phyloP scores from a whole-genome alignment of 371 early-diverging fungal species.

The Actinomucor elegans region DNA sequence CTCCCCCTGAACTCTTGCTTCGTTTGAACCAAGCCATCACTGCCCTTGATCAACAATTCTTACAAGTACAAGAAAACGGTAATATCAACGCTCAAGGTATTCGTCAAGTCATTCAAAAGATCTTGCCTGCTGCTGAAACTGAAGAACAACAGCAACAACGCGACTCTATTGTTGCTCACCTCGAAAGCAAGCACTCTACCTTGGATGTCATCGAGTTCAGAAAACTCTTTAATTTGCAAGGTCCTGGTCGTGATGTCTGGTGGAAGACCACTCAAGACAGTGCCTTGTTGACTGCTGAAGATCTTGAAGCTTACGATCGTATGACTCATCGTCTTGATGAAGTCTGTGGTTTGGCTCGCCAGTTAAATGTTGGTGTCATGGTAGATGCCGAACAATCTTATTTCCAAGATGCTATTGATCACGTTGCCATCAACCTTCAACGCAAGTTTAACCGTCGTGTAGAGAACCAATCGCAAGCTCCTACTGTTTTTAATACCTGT shows the following conservation, averaged over 20 bases:
- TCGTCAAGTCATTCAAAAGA: slow-evolving; percentile 18
- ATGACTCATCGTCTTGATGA: slow-evolving; percentile 65
- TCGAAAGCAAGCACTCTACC: slow-evolving; percentile 12
- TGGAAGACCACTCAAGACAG: slow-evolving; percentile 21
- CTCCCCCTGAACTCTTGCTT: slow-evolving; percentile 74
- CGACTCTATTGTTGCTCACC: slow-evolving; percentile 13
- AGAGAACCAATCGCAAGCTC: slow-evolving; percentile 36
- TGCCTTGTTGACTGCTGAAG: slow-evolving; percentile 36
- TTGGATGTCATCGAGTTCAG: slow-evolving; percentile 33
- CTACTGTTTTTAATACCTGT: slow-evolving; percentile 87
- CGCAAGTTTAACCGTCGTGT: slow-evolving; percentile 60
- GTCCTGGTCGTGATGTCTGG: slow-evolving; percentile 42
- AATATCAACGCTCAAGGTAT: slow-evolving; percentile 27
- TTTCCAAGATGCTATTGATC: slow-evolving; percentile 93
- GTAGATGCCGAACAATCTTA: slow-evolving; percentile 95
- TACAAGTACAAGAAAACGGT: slow-evolving; percentile 30
- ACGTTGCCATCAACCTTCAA: slow-evolving; percentile 71
- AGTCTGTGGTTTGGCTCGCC: slow-evolving; percentile 63
- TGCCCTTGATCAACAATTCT: slow-evolving; percentile 40
- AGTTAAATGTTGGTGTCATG: slow-evolving; percentile 74
- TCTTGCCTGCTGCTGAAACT: slow-evolving; percentile 25
- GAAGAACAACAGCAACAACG: slow-evolving; percentile 21
- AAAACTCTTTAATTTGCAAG: slow-evolving; percentile 35
- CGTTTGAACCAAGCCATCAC: slow-evolving; percentile 64
- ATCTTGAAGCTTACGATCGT: slow-evolving; percentile 73